Base-by-base conservation (phyloP, 495 filamentous ascomycete genomes). In the Aspergillus bridgeri region DNA sequence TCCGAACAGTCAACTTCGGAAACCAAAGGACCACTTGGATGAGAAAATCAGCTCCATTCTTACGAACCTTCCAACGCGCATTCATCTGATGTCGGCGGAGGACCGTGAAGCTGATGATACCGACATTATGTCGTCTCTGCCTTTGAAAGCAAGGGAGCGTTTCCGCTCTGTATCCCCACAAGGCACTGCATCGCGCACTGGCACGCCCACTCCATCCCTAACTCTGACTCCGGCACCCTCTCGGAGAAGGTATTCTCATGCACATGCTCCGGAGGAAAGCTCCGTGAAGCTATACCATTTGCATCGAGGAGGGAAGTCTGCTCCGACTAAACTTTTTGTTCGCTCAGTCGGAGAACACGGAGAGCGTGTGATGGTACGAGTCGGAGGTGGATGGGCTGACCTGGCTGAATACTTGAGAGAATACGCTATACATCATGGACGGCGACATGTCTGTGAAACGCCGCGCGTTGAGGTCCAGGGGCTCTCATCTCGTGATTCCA, bases 301-400 rank as follows among this genome's bases (percentile, higher is more conserved):
- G 21, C 88, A 90, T n/a, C 87, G 91, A 33, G 81, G 84, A 43
- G 89, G 87, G 6, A 89, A 89, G 46, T 84, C 91, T 57, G 81
- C 87, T 23, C 94, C 94, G 0, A 92, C 94, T 60, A 97, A 96
- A 69, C 82, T 98, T 2, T 94, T 93, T 66, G 91, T 98, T 23
- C 88, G 94, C 1, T 85, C 91, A 15, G 91, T 98, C 1, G 94
- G 94, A 38, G 90, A 95, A 69, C 79, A 84, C 25, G 87, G 88
- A n/a, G 91, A 96, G 69, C 84, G 94, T 24, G 92, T 98, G 46
- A 97, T 98, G 92, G 95, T 97, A 8, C 88, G 94, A 54, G 91
- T 98, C 20, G 94, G 94, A 17, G 94, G 94, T 57, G 94, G 94
- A 38, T 98, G 94, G 94, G 89, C 91, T 15, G 94, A 98, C 67